phyloP scores from a whole-genome alignment of 805 yeast species.

The Candida vaughaniae region DNA sequence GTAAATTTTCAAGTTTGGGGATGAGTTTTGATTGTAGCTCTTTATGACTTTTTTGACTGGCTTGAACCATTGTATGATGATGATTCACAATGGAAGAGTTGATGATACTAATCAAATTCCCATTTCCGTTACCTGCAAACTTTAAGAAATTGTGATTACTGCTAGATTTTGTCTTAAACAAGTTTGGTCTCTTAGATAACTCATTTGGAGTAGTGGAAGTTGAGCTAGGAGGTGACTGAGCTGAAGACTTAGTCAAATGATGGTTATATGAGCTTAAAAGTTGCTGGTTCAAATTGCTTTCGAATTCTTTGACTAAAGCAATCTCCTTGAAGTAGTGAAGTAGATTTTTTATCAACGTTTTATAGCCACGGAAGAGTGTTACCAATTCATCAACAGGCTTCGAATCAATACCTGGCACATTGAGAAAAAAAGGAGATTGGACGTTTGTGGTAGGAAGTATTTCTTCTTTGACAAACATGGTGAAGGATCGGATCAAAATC shows the following conservation, averaged over 20 bases:
- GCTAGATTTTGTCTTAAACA: conserved; percentile 24
- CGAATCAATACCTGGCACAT: conserved; percentile 38
- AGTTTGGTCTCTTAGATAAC: conserved; percentile 18
- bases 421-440: conserved; percentile 36
- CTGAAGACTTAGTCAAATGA: neutral
- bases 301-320: conserved; percentile 49
- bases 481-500: no score
- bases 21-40: conserved; percentile 33
- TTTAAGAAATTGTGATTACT: conserved; percentile 9
- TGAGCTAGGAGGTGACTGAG: conserved; percentile 11
- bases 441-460: conserved; percentile 34
- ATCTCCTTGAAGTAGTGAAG: conserved; percentile 41
- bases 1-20: conserved; percentile 36
- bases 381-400: conserved; percentile 40
- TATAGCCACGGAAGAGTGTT: conserved; percentile 40
- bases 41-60: conserved; percentile 27
- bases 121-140: neutral
- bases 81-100: conserved; percentile 35
- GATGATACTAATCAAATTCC: conserved; percentile 19
- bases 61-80: conserved; percentile 28
- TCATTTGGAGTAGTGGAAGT: conserved; percentile 3
- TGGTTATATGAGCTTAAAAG: conserved; percentile 34
- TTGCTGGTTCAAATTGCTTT: conserved; percentile 34
- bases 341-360: conserved; percentile 36
- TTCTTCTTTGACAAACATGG: conserved; percentile 15